These are phyloP conservation scores for Lepidopterella palustris DNA, from an alignment of 495 filamentous ascomycete species.

Conservation along the genomic window DNA sequence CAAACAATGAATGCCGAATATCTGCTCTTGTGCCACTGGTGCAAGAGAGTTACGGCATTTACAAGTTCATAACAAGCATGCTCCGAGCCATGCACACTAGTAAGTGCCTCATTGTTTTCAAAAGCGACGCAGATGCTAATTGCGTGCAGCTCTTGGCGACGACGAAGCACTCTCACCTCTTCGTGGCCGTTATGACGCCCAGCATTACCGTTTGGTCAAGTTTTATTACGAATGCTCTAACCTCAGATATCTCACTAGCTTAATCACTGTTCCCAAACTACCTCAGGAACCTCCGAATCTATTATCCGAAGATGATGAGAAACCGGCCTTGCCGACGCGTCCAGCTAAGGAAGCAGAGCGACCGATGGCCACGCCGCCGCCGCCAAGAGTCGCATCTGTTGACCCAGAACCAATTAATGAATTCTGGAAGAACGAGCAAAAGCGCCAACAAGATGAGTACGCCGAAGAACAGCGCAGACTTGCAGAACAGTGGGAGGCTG, in stretches of 20 bases:
- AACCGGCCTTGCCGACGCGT: slow-evolving; percentile 74
- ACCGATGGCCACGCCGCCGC: slow-evolving; percentile 56
- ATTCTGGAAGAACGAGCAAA: slow-evolving; percentile 93
- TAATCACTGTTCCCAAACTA: slow-evolving; percentile 93
- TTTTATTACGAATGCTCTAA: slow-evolving; percentile 99
- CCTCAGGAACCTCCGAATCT: slow-evolving; percentile 88
- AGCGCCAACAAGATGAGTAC: slow-evolving; percentile 84
- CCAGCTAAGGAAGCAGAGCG: slow-evolving; percentile 64
- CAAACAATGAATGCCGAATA: slow-evolving; percentile 94
- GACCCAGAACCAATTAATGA: slow-evolving; percentile 95
- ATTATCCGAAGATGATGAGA: slow-evolving; percentile 68
- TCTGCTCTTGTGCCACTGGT: slow-evolving; percentile 89
- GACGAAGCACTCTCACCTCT: slow-evolving; percentile 91
- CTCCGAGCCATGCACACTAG: slow-evolving; percentile 86
- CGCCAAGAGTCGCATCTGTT: slow-evolving; percentile 48
- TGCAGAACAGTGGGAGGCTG: slow-evolving; percentile 69
- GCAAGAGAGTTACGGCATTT: slow-evolving; percentile 94
- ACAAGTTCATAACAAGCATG: slow-evolving; percentile 43
- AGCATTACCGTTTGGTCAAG: slow-evolving; percentile 90
- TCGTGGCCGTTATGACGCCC: slow-evolving; percentile 80
- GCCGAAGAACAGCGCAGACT: slow-evolving; percentile 86
- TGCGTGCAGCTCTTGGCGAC: slow-evolving; percentile 69
- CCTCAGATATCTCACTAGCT: slow-evolving; percentile 86
- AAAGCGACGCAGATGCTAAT: slow-evolving; percentile 13
- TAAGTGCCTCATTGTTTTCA: slow-evolving; percentile 38